phyloP scores from a whole-genome alignment of 768 basidiomycete genomes.

The Auriscalpium orientale region DNA sequence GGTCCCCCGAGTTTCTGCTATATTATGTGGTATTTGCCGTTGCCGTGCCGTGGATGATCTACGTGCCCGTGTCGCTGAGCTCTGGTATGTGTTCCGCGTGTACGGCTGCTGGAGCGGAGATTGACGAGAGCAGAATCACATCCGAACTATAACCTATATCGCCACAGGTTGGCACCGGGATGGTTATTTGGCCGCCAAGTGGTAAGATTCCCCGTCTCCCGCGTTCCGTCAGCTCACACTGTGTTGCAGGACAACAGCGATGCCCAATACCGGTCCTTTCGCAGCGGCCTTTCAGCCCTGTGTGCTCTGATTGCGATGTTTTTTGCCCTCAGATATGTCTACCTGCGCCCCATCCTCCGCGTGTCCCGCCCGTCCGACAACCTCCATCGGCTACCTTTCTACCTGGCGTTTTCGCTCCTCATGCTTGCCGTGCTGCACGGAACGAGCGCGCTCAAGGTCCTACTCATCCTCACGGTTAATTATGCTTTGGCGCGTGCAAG shows the following conservation, averaged over 20 bases:
- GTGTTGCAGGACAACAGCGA: slow-evolving; percentile 80
- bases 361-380: slow-evolving; percentile 21
- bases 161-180: slow-evolving; percentile 50
- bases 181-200: slow-evolving; percentile 79
- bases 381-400: slow-evolving; percentile 46
- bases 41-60: slow-evolving; percentile 68
- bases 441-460: slow-evolving; percentile 67
- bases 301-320: slow-evolving; percentile 42
- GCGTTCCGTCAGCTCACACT: no score
- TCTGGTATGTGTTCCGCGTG: slow-evolving; percentile 44
- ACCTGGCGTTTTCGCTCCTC: slow-evolving; percentile 49
- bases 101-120: slow-evolving; percentile 1
- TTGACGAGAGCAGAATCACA: slow-evolving; percentile 46
- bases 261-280: slow-evolving; percentile 82
- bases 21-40: slow-evolving; percentile 58
- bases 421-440: slow-evolving; percentile 79
- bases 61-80: slow-evolving; percentile 69
- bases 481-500: slow-evolving; percentile 50
- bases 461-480: slow-evolving; percentile 63
- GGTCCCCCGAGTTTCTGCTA: slow-evolving; percentile 68
- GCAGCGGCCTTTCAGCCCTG: slow-evolving; percentile 68
- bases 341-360: slow-evolving; percentile 24
- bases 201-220: slow-evolving; percentile 31
- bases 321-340: slow-evolving; percentile 47
- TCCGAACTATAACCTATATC: slow-evolving; percentile 64